Evolutionary conservation across 2,329 filamentous ascomycete genomes (phyloP).

Genomic region (Colletotrichum sublineola): DNA sequence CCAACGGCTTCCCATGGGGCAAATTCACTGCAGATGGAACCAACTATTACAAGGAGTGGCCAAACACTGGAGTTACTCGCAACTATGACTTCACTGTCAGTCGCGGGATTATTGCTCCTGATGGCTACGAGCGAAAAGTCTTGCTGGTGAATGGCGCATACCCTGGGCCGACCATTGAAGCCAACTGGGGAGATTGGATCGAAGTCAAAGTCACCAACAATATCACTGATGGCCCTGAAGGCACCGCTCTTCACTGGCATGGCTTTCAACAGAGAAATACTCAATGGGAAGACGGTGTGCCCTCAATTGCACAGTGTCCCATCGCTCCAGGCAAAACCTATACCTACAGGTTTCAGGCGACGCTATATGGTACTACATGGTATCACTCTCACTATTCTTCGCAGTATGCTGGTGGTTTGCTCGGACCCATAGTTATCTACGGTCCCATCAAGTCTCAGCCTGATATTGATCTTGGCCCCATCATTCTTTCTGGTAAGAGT

Average conservation of each 20-base stretch:
- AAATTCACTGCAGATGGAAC: conserved; percentile 55
- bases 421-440: conserved; percentile 73
- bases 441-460: conserved; percentile 65
- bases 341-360: conserved; percentile 66
- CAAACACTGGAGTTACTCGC: conserved; percentile 67
- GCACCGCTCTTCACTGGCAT: conserved; percentile 66
- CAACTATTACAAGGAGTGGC: conserved; percentile 64
- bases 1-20: conserved; percentile 67
- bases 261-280: conserved; percentile 64
- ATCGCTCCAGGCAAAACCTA: conserved; percentile 71
- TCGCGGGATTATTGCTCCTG: conserved; percentile 64
- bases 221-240: conserved; percentile 64
- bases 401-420: conserved; percentile 71
- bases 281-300: conserved; percentile 67
- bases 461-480: conserved; percentile 73
- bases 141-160: conserved; percentile 76
- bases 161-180: conserved; percentile 76
- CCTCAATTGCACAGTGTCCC: conserved; percentile 72
- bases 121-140: conserved; percentile 65
- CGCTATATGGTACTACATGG: conserved; percentile 68
- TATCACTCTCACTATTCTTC: conserved; percentile 73
- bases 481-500: conserved; percentile 57
- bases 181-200: conserved; percentile 73
- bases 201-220: conserved; percentile 79
- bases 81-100: conserved; percentile 68